Conservation (phyloP, 2,329 filamentous ascomycete species). For the Phaeosphaeriaceae sp. region DNA sequence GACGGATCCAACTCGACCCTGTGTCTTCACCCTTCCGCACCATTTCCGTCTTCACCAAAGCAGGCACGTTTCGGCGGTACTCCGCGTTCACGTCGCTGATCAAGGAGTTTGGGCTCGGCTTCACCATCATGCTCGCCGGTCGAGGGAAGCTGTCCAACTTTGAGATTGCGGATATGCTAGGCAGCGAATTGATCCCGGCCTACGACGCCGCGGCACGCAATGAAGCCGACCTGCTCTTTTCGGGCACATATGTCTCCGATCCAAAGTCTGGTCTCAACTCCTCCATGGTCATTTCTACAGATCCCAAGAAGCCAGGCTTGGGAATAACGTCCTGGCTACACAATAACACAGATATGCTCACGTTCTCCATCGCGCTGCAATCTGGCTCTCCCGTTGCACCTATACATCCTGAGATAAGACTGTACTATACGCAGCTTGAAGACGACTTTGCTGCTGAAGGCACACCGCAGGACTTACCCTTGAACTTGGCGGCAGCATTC, state of each 20-base stretch:
- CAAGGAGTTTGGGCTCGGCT: conserved; percentile 54
- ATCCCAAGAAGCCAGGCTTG: conserved; percentile 34
- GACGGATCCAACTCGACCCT: conserved; percentile 25
- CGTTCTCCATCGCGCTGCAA: conserved; percentile 18
- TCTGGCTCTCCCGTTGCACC: conserved; percentile 8
- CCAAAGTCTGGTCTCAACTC: conserved; percentile 24
- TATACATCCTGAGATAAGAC: conserved; percentile 15
- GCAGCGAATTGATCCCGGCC: conserved; percentile 22
- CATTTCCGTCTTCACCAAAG: conserved; percentile 52
- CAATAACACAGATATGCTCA: conserved; percentile 41
- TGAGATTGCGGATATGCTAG: conserved; percentile 12
- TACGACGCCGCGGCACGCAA: conserved; percentile 34
- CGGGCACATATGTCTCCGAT: conserved; percentile 30
- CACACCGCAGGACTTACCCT: no score
- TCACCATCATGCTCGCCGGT: conserved; percentile 49
- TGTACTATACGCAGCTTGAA: conserved; percentile 31
- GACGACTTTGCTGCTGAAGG: neutral
- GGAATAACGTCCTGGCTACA: conserved; percentile 37
- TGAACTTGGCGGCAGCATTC: neutral
- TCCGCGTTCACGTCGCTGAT: conserved; percentile 50
- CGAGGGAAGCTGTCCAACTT: conserved; percentile 5
- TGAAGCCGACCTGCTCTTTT: conserved; percentile 32
- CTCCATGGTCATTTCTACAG: conserved; percentile 32
- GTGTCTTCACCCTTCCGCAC: conserved; percentile 9
- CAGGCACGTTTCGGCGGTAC: conserved; percentile 52